Evolutionary conservation across 2,329 filamentous ascomycete species (phyloP).

Genomic region (Aureobasidium musti): DNA sequence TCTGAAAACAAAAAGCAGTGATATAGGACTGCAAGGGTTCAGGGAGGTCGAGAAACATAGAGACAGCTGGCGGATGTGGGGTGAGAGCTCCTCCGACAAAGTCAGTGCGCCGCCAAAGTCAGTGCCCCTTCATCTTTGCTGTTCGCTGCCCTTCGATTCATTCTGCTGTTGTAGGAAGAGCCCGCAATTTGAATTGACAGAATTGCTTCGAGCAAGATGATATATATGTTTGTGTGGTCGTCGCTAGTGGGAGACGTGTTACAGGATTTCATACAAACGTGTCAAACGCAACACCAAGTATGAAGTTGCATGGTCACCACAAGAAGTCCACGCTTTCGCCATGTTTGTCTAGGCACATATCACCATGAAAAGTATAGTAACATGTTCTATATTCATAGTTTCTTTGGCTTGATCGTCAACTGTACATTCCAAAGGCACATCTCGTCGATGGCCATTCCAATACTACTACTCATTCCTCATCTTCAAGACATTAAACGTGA

Average conservation of each 20-base stretch:
- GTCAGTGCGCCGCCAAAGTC: constrained; percentile 28
- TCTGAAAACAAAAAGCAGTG: neutral
- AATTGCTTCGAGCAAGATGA: neutral
- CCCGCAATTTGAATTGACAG: neutral
- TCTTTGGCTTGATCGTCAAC: constrained; percentile 11
- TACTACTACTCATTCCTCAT: constrained; percentile 21
- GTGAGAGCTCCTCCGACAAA: constrained; percentile 20
- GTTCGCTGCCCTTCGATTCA: constrained; percentile 8
- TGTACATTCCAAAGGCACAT: constrained; percentile 13
- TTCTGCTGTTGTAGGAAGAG: neutral
- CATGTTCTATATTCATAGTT: neutral
- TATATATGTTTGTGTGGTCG: neutral
- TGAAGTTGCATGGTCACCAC: neutral
- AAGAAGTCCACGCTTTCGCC: neutral
- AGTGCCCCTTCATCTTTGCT: neutral
- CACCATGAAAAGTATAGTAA: neutral
- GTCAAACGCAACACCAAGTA: neutral
- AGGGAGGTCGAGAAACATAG: constrained; percentile 24
- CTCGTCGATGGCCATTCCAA: constrained; percentile 1
- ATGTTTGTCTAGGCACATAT: neutral
- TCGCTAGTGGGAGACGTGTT: neutral
- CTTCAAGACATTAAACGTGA: neutral
- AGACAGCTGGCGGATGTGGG: constrained; percentile 26
- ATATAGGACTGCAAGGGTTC: neutral
- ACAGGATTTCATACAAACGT: neutral